Conservation (phyloP, 768 basidiomycete species). For the Russula emetica region DNA sequence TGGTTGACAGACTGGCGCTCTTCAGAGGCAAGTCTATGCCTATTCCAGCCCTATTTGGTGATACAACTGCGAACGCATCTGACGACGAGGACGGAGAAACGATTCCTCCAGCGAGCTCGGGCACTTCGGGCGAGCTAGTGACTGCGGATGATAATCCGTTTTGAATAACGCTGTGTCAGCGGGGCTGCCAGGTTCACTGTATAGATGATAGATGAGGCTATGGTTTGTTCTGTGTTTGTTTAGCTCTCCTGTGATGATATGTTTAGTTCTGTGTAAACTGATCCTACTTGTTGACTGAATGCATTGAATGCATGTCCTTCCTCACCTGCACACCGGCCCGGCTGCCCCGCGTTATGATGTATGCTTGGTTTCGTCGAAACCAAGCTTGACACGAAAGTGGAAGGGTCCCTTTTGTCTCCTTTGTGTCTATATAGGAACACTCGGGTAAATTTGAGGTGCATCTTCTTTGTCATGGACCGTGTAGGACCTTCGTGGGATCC, state of each 20-base stretch:
- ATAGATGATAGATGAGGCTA: conserved; percentile 20
- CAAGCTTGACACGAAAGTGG: too few species aligned
- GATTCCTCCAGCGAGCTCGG: conserved; percentile 35
- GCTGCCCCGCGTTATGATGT: too few species aligned
- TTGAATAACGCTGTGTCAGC: conserved; percentile 33
- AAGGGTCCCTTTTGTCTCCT: neutral
- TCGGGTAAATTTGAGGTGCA: neutral
- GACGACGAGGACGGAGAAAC: conserved; percentile 39
- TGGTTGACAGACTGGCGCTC: neutral
- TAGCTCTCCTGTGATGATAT: conserved; percentile 8
- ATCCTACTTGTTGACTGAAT: conserved; percentile 4
- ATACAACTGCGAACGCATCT: conserved; percentile 36
- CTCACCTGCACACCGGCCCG: neutral
- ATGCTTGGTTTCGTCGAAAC: too few species aligned
- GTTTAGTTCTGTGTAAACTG: conserved; percentile 13
- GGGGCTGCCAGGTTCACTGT: neutral
- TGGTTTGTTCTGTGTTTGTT: conserved; percentile 20
- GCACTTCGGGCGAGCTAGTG: conserved; percentile 37
- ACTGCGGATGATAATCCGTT: conserved; percentile 70
- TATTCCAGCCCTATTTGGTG: conserved; percentile 53
- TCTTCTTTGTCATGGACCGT: conserved; percentile 3
- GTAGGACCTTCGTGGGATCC: neutral
- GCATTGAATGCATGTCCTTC: neutral
- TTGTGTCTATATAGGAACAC: neutral
- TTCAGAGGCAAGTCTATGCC: conserved; percentile 54